Base-by-base conservation (phyloP, 2,329 filamentous ascomycete genomes). In the Monosporascus sp. region DNA sequence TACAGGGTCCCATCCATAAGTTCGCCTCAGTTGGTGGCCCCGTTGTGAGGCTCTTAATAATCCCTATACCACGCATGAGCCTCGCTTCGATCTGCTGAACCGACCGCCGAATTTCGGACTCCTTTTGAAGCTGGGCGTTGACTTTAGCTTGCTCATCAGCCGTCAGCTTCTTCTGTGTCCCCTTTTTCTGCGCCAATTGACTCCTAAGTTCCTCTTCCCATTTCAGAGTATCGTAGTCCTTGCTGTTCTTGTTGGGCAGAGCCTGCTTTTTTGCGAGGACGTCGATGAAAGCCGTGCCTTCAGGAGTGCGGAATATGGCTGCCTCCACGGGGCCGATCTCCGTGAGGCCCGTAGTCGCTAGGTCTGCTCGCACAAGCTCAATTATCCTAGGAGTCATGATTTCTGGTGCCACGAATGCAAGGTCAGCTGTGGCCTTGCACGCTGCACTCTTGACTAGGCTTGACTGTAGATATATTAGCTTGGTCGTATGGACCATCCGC, bases 161-260 rank as follows among this genome's bases (percentile, higher is more conserved):
- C 0, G 90, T 94, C 9, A 97, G 82, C 72, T 97, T 99, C 74
- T 91, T 93, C 63, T 91, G 85, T 55, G 89, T 84, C 1, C 93
- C 93, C 70, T 93, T 96, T 76, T 97, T 99, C 67, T 89, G 81
- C n/a, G 92, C 91, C 41, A 99, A 73, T 63, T 97, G 91, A 40
- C 84, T 80, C 53, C 92, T 81, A 7, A 99, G 78, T 59, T 99
- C 94, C 68, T 93, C 88, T 71, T 99, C 94, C 94, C 95, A 99
- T 71, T 96, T 97, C 41, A 97, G 72, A 1, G 91, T 95, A 63
- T 99, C 91, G 63, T 97, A 96, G 68, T 97, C 94, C 69, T 96
- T 97, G 48, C 84, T 87, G 64, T 91, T 96, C 73, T 96, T 97
- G 72, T 91, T 87, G 3, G 91, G 85, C 2, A 87, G 74, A 38